Base-by-base conservation (phyloP, 1,139 yeast genomes). In the Saccharomycopsis hybrid region DNA sequence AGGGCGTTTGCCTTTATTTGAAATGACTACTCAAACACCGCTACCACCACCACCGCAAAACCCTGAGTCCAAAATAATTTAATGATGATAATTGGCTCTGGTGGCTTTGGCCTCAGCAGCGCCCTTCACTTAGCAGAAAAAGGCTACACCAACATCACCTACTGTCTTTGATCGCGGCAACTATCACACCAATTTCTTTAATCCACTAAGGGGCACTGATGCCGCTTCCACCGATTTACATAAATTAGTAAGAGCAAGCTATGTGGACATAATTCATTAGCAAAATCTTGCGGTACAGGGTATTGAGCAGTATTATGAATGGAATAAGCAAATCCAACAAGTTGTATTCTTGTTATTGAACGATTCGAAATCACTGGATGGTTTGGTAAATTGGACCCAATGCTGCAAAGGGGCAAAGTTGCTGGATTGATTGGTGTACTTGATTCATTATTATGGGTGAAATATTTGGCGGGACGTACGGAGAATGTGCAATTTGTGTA, bases 51-150 rank as follows among this genome's bases (percentile, higher is more conserved):
- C 18, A 18, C 18, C 18, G 18, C 18, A 18, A 18, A 18, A 18
- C 18, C 18, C 18, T 18, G 57, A 65, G 50, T 54, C 65, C 24
- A 56, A 60, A 49, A 63, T 71, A 30, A 18, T 18, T 18, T 18
- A 18, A 18, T 18, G 18, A 60, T 68, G 37, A 64, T 73, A 27
- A 61, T 73, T 31, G 78, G 78, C 3, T 69, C 74, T 1, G 77
- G 77, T 28, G 74, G 69, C 5, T 73, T 72, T 63, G 78, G 78
- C 1, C 62, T 73, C 29, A 70, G 77, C n/a, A 63, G 72, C 4
- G 74, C 76, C 3, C 61, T 64, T 13, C 60, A 69, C 32, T 59
- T 73, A 25, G 63, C 67, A 3, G 52, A 58, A 42, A 51, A 48
- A n/a, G 67, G 67, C 0, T 63, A 57, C 42, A 25, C 41, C 5